Evolutionary conservation across 495 filamentous ascomycete species (phyloP), one percentile per base, ranked within the genome.

Genomic region (Hapsidospora chrysogenum): DNA sequence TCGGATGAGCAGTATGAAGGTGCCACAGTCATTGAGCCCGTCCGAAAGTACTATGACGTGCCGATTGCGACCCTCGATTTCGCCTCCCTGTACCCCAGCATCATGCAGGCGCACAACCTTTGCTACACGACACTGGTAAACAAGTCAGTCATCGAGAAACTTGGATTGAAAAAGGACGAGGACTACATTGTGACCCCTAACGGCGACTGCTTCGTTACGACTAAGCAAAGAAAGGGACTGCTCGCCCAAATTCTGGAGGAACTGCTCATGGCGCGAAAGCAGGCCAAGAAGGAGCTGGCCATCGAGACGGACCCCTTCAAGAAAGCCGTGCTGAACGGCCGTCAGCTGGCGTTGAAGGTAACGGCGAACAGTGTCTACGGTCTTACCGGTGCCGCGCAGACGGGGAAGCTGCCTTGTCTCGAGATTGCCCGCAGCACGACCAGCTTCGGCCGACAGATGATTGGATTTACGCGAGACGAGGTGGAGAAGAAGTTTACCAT

Each of bases 361-460:
- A 95, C 85, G 43, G 89, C 89, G 37, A 99, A 99, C 68, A 86
- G 79, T 58, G 89, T 99, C 17, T 99, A 99, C 53, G 89, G 89
- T 64, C 63, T 99, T 37, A 99, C 89, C 10, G 89, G 89, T 51
- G 89, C 89, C 3, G 94, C 86, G 0, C 23, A 26, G 23, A 82
- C 85, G 16, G 89, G 89, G 47, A 99, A 99, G 48, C 62, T 99
- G 19, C 89, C 89, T 0, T 99, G 89, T 66, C 60, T 99, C 31
- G 75, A 78, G 29, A 96, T 99, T 50, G 89, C 89, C 32, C 92
- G 84, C 61, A 92, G 83, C 57, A 94, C 87, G 2, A 99, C 89
- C 3, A 80, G 75, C 56, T 99, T 86, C 41, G 89, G 89, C 35
- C 80, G 89, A 34, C 80, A 93, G 49, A 99, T 99, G 89, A 99